Evolutionary conservation across 2,329 filamentous ascomycete species (phyloP), one percentile per base, ranked within the genome.

Genomic region (Exophiala sp.): DNA sequence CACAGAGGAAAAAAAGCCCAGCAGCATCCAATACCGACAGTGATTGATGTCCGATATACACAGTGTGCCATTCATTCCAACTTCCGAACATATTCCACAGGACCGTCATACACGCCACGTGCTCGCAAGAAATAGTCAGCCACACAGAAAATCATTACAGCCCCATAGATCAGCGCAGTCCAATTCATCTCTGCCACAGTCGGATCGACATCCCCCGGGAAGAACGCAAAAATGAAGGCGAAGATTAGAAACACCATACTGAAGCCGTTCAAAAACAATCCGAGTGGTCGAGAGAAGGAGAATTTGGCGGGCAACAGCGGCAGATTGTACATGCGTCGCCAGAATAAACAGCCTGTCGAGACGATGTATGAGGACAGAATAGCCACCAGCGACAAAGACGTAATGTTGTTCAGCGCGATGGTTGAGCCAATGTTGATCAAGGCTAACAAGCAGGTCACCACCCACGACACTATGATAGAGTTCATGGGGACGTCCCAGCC

Each of bases 361-460:
- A 70, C 61, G 39, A 72, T 68, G 55, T 74, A 74, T 4, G 75
- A 69, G 6, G 65, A 65, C 21, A 78, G 63, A 10, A 72, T 62
- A 2, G 73, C 69, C 18, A 63, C 69, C 9, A 68, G 65, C 5
- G 64, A 66, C 6, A 76, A 66, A 2, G 72, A 68, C 34, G 73
- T 67, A 39, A 75, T 72, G 33, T 71, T 71, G 54, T 71, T 69
- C 42, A 78, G 66, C 14, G 71, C 73, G 4, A 70, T 68, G 21
- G 67, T 71, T 16, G 65, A 66, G 42, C 63, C 63, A 49, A 71
- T 61, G 45, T 48, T 62, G 58, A 65, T 63, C 35, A 62, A 45
- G 57, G 76, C 77, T 44, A 75, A 66, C 57, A 66, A 66, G 46
- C 71, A 77, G 50, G 62, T 73, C 10, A 72, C 76, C 41, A 71